phyloP scores from a whole-genome alignment of 164 flowering plant species.

The Tetrastigma voinierianum region DNA sequence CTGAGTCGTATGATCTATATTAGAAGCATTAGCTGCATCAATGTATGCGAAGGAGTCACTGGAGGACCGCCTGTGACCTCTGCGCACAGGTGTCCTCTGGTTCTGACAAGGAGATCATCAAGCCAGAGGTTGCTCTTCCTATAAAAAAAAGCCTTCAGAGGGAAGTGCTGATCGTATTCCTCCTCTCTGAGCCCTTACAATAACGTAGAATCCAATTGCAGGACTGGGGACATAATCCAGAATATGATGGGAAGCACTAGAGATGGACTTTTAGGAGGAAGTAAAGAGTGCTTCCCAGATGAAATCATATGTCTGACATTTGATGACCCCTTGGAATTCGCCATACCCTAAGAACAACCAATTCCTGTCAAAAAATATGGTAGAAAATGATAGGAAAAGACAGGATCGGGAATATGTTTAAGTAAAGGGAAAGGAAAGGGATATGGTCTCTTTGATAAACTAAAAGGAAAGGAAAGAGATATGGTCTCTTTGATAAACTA shows the following conservation, averaged over 20 bases:
- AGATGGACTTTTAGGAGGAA: constrained; percentile 89
- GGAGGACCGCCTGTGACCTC: constrained; percentile 83
- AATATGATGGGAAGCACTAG: constrained; percentile 51
- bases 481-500: neutral
- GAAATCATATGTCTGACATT: constrained; percentile 43
- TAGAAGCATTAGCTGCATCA: constrained; percentile 50
- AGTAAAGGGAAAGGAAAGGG: neutral
- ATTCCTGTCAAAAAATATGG: constrained; percentile 22
- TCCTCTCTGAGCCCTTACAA: constrained; percentile 58
- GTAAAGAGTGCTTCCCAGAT: constrained; percentile 62
- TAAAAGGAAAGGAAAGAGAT: too few species aligned
- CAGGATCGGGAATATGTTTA: neutral
- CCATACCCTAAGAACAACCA: constrained; percentile 39
- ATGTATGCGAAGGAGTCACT: constrained; percentile 88
- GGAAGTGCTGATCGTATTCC: constrained; percentile 71
- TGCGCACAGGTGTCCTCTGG: constrained; percentile 82
- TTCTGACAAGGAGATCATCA: constrained; percentile 89
- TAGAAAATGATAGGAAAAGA: neutral
- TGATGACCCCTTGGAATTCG: constrained; percentile 61
- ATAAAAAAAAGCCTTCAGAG: constrained; percentile 67
- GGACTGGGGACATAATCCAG: constrained; percentile 54
- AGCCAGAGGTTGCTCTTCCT: constrained; percentile 97
- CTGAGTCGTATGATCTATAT: constrained; percentile 36
- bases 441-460: too few species aligned
- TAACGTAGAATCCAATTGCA: constrained; percentile 40